Conservation (phyloP, 2,329 filamentous ascomycete genomes). For the Colletotrichum destructivum region DNA sequence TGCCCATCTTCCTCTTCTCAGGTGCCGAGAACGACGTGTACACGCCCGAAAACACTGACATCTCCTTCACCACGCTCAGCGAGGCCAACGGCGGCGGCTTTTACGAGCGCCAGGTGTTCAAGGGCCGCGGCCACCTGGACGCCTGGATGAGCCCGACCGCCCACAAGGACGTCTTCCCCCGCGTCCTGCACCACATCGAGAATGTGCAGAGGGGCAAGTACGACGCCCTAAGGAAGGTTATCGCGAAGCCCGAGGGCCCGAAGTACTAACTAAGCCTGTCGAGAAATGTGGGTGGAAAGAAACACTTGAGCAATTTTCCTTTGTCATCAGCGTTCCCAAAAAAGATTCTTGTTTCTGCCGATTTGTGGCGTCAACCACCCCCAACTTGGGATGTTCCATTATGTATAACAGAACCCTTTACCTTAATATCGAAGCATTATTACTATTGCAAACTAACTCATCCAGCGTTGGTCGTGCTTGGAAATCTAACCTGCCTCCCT, state of each 20-base stretch:
- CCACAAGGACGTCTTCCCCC: constrained; percentile 45
- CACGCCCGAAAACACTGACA: constrained; percentile 46
- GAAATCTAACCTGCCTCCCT: too few species aligned
- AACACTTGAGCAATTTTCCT: background rate
- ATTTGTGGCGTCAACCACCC: too few species aligned
- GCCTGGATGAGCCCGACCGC: constrained; percentile 47
- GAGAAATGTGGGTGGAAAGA: too few species aligned
- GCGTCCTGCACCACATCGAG: constrained; percentile 36
- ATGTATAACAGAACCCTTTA: background rate
- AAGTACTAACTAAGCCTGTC: background rate
- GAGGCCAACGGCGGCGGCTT: constrained; percentile 45
- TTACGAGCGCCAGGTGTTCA: constrained; percentile 48
- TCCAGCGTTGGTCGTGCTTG: too few species aligned
- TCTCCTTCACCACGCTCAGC: constrained; percentile 45
- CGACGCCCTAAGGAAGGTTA: background rate
- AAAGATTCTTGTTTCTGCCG: too few species aligned
- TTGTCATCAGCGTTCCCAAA: background rate
- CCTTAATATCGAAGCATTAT: background rate
- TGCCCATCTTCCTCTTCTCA: constrained; percentile 42
- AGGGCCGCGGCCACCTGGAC: constrained; percentile 46
- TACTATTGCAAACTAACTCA: too few species aligned
- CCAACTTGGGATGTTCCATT: background rate
- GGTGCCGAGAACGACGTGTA: constrained; percentile 46
- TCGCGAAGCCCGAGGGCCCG: background rate
- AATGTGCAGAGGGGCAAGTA: constrained; percentile 15